These are phyloP conservation scores for Funneliformis mosseae DNA, from an alignment of 192 early-diverging fungal genomes.

Conservation along the genomic window DNA sequence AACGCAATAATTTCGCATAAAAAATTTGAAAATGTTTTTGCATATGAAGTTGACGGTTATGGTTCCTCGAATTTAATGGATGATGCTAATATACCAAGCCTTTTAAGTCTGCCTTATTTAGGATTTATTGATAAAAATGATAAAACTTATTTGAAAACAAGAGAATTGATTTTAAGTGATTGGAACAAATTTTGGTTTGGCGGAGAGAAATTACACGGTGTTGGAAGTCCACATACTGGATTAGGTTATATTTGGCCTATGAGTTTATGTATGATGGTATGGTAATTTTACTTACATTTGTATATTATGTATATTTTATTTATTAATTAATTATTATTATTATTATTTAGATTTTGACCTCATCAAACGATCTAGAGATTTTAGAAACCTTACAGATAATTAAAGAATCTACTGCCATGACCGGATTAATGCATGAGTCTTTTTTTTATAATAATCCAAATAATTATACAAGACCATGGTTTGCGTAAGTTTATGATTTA, in stretches of 20 bases:
- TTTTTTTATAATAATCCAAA: slow-evolving; percentile 20
- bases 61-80: slow-evolving; percentile 68
- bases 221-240: slow-evolving; percentile 21
- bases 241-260: slow-evolving; percentile 24
- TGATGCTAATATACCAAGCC: slow-evolving; percentile 69
- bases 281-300: background rate
- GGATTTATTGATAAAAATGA: slow-evolving; percentile 56
- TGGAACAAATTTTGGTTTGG: slow-evolving; percentile 69
- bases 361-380: slow-evolving; percentile 12
- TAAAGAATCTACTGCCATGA: background rate
- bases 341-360: slow-evolving; percentile 8
- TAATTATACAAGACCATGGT: slow-evolving; percentile 5
- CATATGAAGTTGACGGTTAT: slow-evolving; percentile 74
- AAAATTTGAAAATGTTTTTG: slow-evolving; percentile 58
- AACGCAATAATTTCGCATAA: slow-evolving; percentile 56
- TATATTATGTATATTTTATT: background rate
- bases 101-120: slow-evolving; percentile 62
- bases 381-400: background rate
- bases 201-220: slow-evolving; percentile 16
- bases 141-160: slow-evolving; percentile 58
- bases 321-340: background rate
- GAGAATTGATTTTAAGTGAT: slow-evolving; percentile 59
- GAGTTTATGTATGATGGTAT: slow-evolving; percentile 3
- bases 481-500: slow-evolving; percentile 17
- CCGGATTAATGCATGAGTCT: slow-evolving; percentile 7